These are phyloP conservation scores for Helianthus tuberosus DNA, from an alignment of 129 eudicot species.

Conservation along the genomic window DNA sequence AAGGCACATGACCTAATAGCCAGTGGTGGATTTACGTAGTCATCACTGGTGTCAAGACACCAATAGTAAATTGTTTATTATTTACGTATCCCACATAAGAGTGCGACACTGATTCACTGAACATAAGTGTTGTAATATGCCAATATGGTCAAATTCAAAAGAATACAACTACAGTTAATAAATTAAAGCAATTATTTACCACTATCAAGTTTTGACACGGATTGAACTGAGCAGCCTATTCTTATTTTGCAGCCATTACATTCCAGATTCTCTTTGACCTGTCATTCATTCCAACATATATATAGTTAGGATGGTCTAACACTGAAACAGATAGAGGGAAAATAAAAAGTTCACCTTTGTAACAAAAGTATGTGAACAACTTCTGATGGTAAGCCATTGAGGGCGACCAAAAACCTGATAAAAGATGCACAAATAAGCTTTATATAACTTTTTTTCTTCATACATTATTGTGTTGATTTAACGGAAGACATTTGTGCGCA, in stretches of 20 bases:
- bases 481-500: no score
- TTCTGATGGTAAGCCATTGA: slow-evolving; percentile 76
- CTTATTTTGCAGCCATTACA: slow-evolving; percentile 57
- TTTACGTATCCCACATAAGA: no score
- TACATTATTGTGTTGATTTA: no score
- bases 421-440: not conserved
- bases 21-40: no score
- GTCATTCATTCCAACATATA: not conserved
- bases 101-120: no score
- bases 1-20: no score
- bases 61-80: no score
- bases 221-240: slow-evolving; percentile 44
- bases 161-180: no score
- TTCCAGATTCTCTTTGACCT: slow-evolving; percentile 58
- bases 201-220: slow-evolving; percentile 49
- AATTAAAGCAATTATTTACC: slow-evolving; percentile 30
- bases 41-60: not conserved
- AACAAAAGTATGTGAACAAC: slow-evolving; percentile 63
- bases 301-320: not conserved
- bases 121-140: no score
- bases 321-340: not conserved
- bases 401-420: slow-evolving; percentile 73
- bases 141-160: no score
- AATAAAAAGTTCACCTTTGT: slow-evolving; percentile 44
- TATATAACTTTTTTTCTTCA: no score